A percentile compares a stretch with the other conserved stretches of the same genome.
phyloP scores from a whole-genome alignment of 2,329 filamentous ascomycete genomes.

The Cladophialophora chaetospira region DNA sequence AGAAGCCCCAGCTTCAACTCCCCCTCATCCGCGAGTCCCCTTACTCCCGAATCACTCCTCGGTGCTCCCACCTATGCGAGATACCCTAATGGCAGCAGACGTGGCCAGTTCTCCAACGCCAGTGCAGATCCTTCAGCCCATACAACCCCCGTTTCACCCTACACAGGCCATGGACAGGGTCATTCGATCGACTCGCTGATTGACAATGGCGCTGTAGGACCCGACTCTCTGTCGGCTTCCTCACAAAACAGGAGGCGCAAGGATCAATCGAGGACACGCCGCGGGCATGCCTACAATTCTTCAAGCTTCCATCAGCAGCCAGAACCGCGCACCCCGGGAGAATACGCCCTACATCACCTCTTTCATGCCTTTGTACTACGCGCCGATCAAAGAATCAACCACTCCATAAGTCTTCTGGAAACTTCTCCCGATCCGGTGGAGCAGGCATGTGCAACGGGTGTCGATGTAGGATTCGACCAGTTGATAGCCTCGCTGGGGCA shows the following conservation, averaged over 20 bases:
- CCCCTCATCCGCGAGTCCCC: constrained; percentile 72
- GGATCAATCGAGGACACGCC: constrained; percentile 66
- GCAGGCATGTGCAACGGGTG: constrained; percentile 83
- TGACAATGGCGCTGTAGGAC: constrained; percentile 46
- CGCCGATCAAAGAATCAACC: constrained; percentile 93
- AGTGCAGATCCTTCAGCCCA: constrained; percentile 18
- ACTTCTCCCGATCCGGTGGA: constrained; percentile 85
- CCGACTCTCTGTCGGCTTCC: constrained; percentile 11
- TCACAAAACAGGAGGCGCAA: constrained; percentile 46
- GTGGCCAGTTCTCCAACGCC: constrained; percentile 23
- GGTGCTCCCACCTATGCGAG: constrained; percentile 20
- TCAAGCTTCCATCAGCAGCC: constrained; percentile 67
- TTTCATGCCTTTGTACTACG: constrained; percentile 96
- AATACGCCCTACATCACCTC: constrained; percentile 94
- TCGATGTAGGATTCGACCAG: constrained; percentile 88
- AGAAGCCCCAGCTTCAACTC: constrained; percentile 85
- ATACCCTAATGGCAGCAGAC: constrained; percentile 15
- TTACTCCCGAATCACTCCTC: constrained; percentile 45
- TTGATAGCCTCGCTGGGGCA: constrained; percentile 90
- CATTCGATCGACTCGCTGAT: constrained; percentile 40
- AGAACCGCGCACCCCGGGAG: constrained; percentile 90
- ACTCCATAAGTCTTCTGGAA: constrained; percentile 77
- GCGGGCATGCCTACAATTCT: constrained; percentile 68
- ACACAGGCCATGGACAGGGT: constrained; percentile 31
- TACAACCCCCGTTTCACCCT: constrained; percentile 25